Base-by-base conservation (phyloP, 345 rosid genomes). In the Boechera stricta region DNA sequence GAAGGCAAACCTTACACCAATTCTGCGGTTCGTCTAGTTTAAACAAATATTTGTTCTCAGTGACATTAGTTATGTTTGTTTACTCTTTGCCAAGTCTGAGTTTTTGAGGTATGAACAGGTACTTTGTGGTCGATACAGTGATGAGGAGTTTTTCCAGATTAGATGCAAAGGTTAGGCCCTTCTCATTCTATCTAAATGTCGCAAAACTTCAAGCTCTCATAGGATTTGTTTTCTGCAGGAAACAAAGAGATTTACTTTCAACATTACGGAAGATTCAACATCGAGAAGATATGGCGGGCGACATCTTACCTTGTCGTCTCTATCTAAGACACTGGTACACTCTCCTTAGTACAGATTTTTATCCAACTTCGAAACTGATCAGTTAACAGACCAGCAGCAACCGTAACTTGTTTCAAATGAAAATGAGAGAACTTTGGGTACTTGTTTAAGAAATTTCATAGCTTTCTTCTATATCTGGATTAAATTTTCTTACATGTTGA, bases 311-410 rank as follows among this genome's bases (percentile, higher is more conserved):
- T 74, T 95, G 98, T 35, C 98, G 96, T 57, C 77, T 85, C 73
- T 95, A 95, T 80, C 90, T 95, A 66, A 85, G 98, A 63, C 99
- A 95, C 72, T 92, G 96, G 99, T 92, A 80, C 62, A 80, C 36
- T 32, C 69, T 74, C 3, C 69, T 62, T 62, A 2, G 13, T 58
- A 32, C 10, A 32, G 11, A 28, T 57, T 7, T 59, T 18, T 15
- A 24, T 10, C 10, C 1, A 61, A 10, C 2, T 1, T 38, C 11
- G 18, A 18, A 36, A 47, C 44, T 59, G 4, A 36, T 36, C 8
- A 18, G 29, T 16, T 59, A 16, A 18, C 45, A 2, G 4, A 59
- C 42, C 44, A 58, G 13, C 44, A 58, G 13, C 44, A 33, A 58
- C 29, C 44, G 8, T 10, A 58, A 33, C 42, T 33, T 2, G 69